Percentiles rank a stretch among this genome's conserved stretches.
Evolutionary conservation across 345 rosid species (phyloP).

Genomic region (Ricinus communis): DNA sequence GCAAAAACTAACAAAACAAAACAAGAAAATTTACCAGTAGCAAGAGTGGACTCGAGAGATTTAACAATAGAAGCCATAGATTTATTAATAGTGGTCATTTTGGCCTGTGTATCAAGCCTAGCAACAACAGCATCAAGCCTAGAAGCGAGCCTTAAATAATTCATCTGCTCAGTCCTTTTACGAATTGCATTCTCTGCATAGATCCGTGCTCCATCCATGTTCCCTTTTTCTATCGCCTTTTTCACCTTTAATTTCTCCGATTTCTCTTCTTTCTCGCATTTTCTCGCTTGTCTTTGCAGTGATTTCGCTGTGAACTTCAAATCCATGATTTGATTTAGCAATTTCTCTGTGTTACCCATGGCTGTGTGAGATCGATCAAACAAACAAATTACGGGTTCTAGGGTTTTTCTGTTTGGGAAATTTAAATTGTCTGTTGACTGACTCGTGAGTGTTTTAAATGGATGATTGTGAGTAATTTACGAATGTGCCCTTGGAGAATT

Average conservation of each 20-base stretch:
- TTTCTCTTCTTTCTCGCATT: conserved; percentile 99
- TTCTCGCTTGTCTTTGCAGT: conserved; percentile 81
- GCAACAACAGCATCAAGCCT: conserved; percentile 96
- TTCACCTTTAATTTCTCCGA: conserved; percentile 91
- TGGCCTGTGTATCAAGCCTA: conserved; percentile 91
- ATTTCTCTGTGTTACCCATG: conserved; percentile 93
- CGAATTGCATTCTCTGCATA: conserved; percentile 96
- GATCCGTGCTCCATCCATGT: conserved; percentile 98
- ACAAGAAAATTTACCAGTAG: conserved; percentile 52
- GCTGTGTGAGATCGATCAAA: neutral
- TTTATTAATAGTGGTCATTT: conserved; percentile 87
- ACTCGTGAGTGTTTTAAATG: neutral
- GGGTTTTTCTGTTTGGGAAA: conserved; percentile 11
- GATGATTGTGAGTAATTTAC: neutral
- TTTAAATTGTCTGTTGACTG: neutral
- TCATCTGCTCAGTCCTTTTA: conserved; percentile 97
- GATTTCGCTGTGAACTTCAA: conserved; percentile 89
- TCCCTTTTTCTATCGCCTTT: conserved; percentile 98
- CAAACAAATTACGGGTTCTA: conserved; percentile 2
- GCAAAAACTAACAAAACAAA: neutral
- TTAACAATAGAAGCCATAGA: conserved; percentile 88
- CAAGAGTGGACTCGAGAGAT: conserved; percentile 86
- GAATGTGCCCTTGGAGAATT: neutral
- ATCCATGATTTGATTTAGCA: conserved; percentile 94
- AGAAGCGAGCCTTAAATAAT: conserved; percentile 86